phyloP scores from a whole-genome alignment of 2,329 filamentous ascomycete species.

The Colletotrichum sp. region DNA sequence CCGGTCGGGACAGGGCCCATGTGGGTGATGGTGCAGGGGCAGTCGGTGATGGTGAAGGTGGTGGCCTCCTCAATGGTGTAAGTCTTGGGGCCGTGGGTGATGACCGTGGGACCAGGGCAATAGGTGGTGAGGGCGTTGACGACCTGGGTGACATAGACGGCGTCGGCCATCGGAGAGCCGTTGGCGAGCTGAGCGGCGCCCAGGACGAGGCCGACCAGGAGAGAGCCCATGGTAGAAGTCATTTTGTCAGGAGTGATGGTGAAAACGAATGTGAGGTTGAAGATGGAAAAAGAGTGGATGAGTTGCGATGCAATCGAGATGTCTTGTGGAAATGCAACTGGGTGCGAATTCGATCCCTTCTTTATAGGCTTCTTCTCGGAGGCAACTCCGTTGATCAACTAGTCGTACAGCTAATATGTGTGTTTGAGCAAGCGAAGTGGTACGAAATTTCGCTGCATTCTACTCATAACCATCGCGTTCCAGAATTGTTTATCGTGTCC shows the following conservation, averaged over 20 bases:
- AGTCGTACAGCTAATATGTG: not conserved
- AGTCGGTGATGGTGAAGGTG: conserved; percentile 60
- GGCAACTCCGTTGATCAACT: not conserved
- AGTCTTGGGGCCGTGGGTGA: conserved; percentile 37
- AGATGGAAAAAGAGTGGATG: not conserved
- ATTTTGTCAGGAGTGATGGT: not conserved
- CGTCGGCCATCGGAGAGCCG: not conserved
- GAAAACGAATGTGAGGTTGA: not conserved
- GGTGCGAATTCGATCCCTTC: not conserved
- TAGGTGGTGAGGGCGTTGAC: conserved; percentile 42
- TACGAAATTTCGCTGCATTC: not conserved
- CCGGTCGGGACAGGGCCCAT: not conserved
- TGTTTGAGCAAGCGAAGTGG: not conserved
- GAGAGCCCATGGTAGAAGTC: not conserved
- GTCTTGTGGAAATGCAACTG: not conserved
- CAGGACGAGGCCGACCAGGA: not conserved
- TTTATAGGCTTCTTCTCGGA: not conserved
- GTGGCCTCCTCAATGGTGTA: conserved; percentile 61
- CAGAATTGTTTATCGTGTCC: not conserved
- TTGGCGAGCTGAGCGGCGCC: not conserved
- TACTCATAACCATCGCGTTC: not conserved
- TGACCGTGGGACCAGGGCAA: conserved; percentile 50
- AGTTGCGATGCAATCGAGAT: not conserved
- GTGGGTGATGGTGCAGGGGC: conserved; percentile 49
- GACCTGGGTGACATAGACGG: conserved; percentile 31